phyloP scores from a whole-genome alignment of 106 monocot genomes.

The Vanilla planifolia region DNA sequence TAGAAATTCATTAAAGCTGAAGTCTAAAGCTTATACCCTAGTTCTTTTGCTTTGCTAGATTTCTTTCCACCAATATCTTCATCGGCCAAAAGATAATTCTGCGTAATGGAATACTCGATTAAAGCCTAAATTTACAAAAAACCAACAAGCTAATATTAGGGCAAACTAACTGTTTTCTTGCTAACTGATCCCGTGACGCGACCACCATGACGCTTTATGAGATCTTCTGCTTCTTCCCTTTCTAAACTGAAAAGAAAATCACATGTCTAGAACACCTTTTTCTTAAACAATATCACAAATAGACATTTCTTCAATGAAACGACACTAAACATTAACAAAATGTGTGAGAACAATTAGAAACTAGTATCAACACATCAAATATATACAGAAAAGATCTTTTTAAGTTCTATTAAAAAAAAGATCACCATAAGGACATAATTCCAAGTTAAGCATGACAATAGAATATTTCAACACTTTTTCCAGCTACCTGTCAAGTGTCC shows the following conservation, averaged over 20 bases:
- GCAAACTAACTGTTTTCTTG: constrained; percentile 75
- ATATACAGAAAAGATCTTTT: background rate
- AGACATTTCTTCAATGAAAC: background rate
- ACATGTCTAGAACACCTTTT: too few species aligned
- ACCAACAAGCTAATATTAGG: background rate
- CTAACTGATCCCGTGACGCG: constrained; percentile 89
- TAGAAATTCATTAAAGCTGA: background rate
- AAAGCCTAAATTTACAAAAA: background rate
- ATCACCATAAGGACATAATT: background rate
- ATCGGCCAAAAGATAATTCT: constrained; percentile 92
- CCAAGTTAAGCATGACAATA: background rate
- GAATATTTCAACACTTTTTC: background rate
- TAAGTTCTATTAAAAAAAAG: background rate
- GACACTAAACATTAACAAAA: background rate
- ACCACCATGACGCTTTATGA: constrained; percentile 94
- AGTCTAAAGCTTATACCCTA: constrained; percentile 38
- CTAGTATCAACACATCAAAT: background rate
- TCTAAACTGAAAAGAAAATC: constrained; percentile 73
- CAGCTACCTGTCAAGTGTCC: constrained; percentile 93
- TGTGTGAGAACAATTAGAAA: background rate
- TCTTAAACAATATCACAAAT: background rate
- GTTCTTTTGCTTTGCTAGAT: constrained; percentile 77
- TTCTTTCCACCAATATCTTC: constrained; percentile 98
- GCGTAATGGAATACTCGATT: constrained; percentile 7
- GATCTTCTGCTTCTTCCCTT: constrained; percentile 94